A percentile compares a stretch with the other conserved stretches of the same genome.
These are phyloP conservation scores for Coprinopsis sp. DNA, from an alignment of 768 basidiomycete species.

Conservation along the genomic window DNA sequence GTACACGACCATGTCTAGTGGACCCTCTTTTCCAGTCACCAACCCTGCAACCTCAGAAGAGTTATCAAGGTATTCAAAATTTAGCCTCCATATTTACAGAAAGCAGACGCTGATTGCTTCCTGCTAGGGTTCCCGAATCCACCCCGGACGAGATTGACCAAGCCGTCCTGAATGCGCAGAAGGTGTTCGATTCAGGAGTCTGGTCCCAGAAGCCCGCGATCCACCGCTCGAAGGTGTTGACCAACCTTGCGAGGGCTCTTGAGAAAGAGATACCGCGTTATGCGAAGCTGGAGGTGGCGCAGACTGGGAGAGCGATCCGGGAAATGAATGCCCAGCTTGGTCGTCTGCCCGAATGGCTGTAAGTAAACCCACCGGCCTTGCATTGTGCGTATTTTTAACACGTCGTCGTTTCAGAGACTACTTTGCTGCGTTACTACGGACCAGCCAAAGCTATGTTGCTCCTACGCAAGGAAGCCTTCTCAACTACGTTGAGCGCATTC, in stretches of 20 bases:
- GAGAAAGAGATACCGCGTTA: conserved; percentile 54
- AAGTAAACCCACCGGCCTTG: conserved; percentile 21
- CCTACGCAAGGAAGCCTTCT: conserved; percentile 77
- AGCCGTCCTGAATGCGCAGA: conserved; percentile 52
- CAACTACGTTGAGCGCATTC: conserved; percentile 75
- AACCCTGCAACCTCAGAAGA: conserved; percentile 68
- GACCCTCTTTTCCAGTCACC: conserved; percentile 38
- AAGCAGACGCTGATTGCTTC: neutral
- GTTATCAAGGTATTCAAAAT: conserved; percentile 48
- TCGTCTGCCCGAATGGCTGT: conserved; percentile 86
- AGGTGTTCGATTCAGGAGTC: conserved; percentile 56
- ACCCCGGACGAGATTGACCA: conserved; percentile 46
- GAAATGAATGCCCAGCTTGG: conserved; percentile 80
- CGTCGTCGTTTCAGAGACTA: conserved; percentile 50
- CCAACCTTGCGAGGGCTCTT: conserved; percentile 58
- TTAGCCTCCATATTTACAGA: neutral
- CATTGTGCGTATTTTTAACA: neutral
- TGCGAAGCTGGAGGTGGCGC: conserved; percentile 62
- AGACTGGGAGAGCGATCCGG: conserved; percentile 77
- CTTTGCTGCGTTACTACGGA: conserved; percentile 69
- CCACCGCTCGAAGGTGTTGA: conserved; percentile 60
- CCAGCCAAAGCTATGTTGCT: conserved; percentile 62
- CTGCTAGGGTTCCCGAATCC: conserved; percentile 50
- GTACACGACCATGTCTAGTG: too few species aligned
- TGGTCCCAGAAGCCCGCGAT: conserved; percentile 65